Evolutionary conservation across 2,329 filamentous ascomycete species (phyloP).

Genomic region (Penicillium hesseltinei): DNA sequence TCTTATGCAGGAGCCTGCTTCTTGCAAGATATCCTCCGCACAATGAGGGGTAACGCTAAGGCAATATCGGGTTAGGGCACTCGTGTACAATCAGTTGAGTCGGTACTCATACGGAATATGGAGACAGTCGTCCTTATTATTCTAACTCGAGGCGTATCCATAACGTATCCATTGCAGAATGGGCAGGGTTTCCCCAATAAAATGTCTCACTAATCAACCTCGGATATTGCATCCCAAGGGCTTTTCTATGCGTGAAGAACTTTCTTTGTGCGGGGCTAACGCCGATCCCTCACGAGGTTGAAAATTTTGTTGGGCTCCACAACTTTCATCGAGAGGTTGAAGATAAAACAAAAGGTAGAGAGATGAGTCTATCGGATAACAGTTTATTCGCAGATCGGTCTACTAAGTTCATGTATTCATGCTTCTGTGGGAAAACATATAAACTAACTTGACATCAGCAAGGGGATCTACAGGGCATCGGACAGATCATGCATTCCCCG

Average conservation of each 20-base stretch:
- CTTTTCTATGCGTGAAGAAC: neutral
- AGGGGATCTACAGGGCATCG: neutral
- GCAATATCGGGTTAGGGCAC: neutral
- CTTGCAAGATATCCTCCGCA: neutral
- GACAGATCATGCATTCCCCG: neutral
- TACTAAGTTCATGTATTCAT: neutral
- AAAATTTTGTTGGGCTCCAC: neutral
- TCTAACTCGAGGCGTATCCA: neutral
- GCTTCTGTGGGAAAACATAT: neutral
- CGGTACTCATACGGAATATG: neutral
- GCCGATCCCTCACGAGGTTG: neutral
- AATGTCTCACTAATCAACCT: neutral
- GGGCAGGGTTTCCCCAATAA: neutral
- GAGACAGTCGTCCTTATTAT: neutral
- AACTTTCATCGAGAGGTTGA: neutral
- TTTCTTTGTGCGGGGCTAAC: conserved; percentile 1
- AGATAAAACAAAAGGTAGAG: neutral
- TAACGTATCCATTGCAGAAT: neutral
- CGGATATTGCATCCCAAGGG: neutral
- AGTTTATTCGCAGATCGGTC: neutral
- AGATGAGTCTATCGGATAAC: neutral
- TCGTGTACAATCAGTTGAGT: neutral
- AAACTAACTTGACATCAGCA: neutral
- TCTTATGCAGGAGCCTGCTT: neutral
- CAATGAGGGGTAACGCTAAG: conserved; percentile 1